phyloP scores from a whole-genome alignment of 441 rosid genomes.

The Francoa sonchifolia region DNA sequence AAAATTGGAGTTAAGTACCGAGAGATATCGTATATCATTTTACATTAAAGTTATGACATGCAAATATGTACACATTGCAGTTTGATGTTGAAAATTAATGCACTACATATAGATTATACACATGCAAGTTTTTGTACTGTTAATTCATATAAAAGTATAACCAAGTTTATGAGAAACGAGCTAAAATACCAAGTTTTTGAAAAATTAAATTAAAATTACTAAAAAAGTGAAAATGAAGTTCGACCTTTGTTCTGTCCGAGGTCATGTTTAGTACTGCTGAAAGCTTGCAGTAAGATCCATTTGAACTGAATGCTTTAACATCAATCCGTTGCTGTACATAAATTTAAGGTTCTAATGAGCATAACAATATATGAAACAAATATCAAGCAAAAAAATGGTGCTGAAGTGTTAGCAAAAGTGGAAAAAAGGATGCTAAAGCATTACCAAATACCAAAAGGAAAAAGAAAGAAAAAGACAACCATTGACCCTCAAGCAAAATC shows the following conservation, averaged over 20 bases:
- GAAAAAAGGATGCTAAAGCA: no score
- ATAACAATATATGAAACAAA: slow-evolving; percentile 4
- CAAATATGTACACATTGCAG: not conserved
- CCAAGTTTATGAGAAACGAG: not conserved
- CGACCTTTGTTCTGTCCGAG: slow-evolving; percentile 96
- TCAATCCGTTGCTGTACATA: slow-evolving; percentile 80
- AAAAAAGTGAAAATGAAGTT: slow-evolving; percentile 12
- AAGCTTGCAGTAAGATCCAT: slow-evolving; percentile 80
- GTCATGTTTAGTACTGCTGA: slow-evolving; percentile 80
- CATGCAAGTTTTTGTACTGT: no score
- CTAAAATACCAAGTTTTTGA: not conserved
- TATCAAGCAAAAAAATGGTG: slow-evolving; percentile 6
- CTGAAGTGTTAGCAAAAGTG: not conserved
- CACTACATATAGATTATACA: no score
- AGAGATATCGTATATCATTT: not conserved
- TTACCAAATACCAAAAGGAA: no score
- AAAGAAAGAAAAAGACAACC: slow-evolving; percentile 1
- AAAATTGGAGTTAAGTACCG: not conserved
- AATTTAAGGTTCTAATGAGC: slow-evolving; percentile 7
- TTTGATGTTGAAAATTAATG: no score
- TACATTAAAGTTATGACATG: not conserved
- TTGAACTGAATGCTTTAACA: slow-evolving; percentile 69
- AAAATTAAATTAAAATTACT: not conserved
- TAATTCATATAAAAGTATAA: no score
- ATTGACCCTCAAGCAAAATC: slow-evolving; percentile 5